Evolutionary conservation across 768 basidiomycete genomes (phyloP), one percentile per base, ranked within the genome.

Genomic region (Macrolepiota dolichaula): DNA sequence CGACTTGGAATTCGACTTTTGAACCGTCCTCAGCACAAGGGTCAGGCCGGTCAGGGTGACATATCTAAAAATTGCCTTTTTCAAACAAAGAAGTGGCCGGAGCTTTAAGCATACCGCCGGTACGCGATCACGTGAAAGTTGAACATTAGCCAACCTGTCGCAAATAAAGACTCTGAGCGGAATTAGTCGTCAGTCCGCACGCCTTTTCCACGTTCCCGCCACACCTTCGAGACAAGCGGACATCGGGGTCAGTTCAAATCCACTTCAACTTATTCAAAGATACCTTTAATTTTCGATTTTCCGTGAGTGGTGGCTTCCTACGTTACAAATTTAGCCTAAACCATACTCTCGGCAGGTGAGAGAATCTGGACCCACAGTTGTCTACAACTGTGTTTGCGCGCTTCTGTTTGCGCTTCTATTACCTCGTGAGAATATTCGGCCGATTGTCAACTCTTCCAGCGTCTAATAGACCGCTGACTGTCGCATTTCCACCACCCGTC

Each of bases 361-460:
- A 62, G 67, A 65, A 64, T 32, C 71, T 73, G 85, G 84, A 85
- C 83, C 81, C 77, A 84, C 81, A 83, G 66, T 61, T 69, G 76
- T 76, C 78, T 75, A 79, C 76, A 81, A 75, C 65, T 55, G 51
- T 62, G 29, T 52, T 57, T 61, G 27, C 57, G 27, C 57, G 56
- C 59, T 57, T 62, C 57, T 64, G 62, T 65, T 66, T 59, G 58
- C 37, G 44, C 22, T 29, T 40, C 55, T 19, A 44, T 47, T 60
- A 54, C 38, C 42, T 60, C 42, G 62, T 63, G 58, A 56, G 58
- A 59, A 63, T 42, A 46, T 51, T 29, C 54, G 50, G 35, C 56
- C 37, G 42, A 29, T 53, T 55, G 62, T 64, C 59, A 62, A 56
- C 59, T 50, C 44, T 59, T 51, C 57, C 44, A 57, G 61, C 54